Base-by-base conservation (phyloP, 2,329 filamentous ascomycete genomes). In the Seiridium unicorne region DNA sequence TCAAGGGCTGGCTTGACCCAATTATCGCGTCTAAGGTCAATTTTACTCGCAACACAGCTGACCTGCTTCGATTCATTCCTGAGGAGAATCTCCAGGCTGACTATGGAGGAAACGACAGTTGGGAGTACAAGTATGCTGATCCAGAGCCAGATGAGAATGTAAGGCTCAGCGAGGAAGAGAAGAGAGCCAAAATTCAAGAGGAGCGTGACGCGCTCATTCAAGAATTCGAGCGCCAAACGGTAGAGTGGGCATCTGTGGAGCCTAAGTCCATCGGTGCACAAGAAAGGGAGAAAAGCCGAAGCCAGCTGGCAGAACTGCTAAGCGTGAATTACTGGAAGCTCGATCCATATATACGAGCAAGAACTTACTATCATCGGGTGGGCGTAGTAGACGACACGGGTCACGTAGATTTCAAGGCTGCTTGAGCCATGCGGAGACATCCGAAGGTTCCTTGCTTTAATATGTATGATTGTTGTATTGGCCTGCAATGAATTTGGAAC, bases 1-100 rank as follows among this genome's bases (percentile, higher is more conserved):
- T 92, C 73, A 86, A 84, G 64, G 87, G 87, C 68, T 92, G 89
- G 89, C 82, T 92, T 38, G 89, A 92, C 70, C 89, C 89, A 8
- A 88, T 92, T 5, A 88, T 92, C 34, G 89, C 89, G 3, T 77
- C 82, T 59, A 92, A 92, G 75, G 84, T 92, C 11, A 83, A 91
- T 69, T 90, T 91, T 71, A 88, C 85, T 32, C 86, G 82, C 61
- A 85, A 81, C 55, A 75, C 82, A 26, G 78, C 86, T 40, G 89
- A 90, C 35, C 76, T 92, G 11, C 77, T 83, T 62, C 74, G 81
- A 40, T 91, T 84, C 67, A 86, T 92, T 57, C 78, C 84, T 31
- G 76, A 75, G 44, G 75, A 76, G 40, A 84, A 84, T 55, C 86
- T 90, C 59, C 80, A 84, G 57, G 85, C 81, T 63, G 87, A 89